Evolutionary conservation across 129 eudicot genomes (phyloP).

Genomic region (Smallanthus sonchifolius): DNA sequence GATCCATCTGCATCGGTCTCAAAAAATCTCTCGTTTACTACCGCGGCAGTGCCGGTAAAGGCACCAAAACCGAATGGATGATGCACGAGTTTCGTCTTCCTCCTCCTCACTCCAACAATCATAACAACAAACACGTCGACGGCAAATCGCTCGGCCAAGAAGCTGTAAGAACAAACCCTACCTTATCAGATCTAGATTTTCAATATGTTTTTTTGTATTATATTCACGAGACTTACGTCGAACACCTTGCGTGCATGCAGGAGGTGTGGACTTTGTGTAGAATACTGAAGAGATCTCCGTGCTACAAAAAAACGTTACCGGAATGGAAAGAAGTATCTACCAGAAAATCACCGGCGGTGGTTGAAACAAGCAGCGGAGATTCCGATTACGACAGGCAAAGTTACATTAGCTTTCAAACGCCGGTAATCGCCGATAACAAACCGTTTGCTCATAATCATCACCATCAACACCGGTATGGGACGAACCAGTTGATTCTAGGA

Average conservation of each 20-base stretch:
- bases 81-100: slow-evolving; percentile 91
- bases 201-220: not conserved
- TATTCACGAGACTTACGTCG: slow-evolving; percentile 2
- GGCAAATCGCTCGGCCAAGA: slow-evolving; percentile 40
- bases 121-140: slow-evolving; percentile 11
- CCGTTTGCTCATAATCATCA: slow-evolving; percentile 6
- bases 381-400: slow-evolving; percentile 42
- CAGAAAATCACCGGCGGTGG: slow-evolving; percentile 17
- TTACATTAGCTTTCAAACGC: slow-evolving; percentile 44
- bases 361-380: slow-evolving; percentile 54
- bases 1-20: slow-evolving; percentile 56
- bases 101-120: slow-evolving; percentile 34
- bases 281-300: slow-evolving; percentile 53
- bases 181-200: not conserved
- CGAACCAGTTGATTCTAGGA: slow-evolving; percentile 27
- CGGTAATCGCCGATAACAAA: slow-evolving; percentile 15
- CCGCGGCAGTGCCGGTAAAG: slow-evolving; percentile 80
- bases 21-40: slow-evolving; percentile 78
- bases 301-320: slow-evolving; percentile 42
- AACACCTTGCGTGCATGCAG: slow-evolving; percentile 39
- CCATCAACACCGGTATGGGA: not conserved
- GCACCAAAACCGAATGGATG: slow-evolving; percentile 91
- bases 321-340: slow-evolving; percentile 54
- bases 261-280: slow-evolving; percentile 94
- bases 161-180: slow-evolving; percentile 56